phyloP scores from a whole-genome alignment of 495 filamentous ascomycete genomes.

The Aspergillus cristatus region DNA sequence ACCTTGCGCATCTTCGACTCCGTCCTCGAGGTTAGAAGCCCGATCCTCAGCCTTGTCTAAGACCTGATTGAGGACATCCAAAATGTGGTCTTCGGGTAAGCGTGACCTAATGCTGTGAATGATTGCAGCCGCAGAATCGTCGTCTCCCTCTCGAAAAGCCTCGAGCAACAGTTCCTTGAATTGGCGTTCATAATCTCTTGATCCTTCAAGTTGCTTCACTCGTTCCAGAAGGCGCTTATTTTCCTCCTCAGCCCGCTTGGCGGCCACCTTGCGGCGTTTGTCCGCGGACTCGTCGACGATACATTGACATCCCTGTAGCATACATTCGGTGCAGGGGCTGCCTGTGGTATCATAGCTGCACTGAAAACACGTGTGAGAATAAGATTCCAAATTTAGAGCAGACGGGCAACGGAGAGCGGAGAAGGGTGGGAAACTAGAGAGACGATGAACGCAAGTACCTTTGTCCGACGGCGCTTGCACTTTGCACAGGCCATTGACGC shows the following conservation, averaged over 20 bases:
- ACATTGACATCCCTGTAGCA: constrained; percentile 26
- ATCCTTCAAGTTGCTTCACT: no score
- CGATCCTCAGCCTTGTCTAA: no score
- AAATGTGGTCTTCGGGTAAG: no score
- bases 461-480: constrained; percentile 34
- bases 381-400: no score
- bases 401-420: not conserved
- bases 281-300: constrained; percentile 30
- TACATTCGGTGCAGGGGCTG: constrained; percentile 28
- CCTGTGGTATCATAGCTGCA: constrained; percentile 22
- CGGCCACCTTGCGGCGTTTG: constrained; percentile 32
- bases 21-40: no score
- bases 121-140: constrained; percentile 11
- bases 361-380: not conserved
- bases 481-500: constrained; percentile 34
- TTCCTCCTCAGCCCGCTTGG: constrained; percentile 22
- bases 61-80: no score
- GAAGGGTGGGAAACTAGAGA: constrained; percentile 1
- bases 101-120: no score
- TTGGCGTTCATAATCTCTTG: constrained; percentile 16
- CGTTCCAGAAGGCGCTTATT: no score
- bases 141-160: constrained; percentile 18
- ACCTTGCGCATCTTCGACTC: no score
- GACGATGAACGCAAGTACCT: constrained; percentile 18
- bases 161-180: constrained; percentile 24